Evolutionary conservation across 129 eudicot genomes (phyloP).

Genomic region (Saussurea involucrata): DNA sequence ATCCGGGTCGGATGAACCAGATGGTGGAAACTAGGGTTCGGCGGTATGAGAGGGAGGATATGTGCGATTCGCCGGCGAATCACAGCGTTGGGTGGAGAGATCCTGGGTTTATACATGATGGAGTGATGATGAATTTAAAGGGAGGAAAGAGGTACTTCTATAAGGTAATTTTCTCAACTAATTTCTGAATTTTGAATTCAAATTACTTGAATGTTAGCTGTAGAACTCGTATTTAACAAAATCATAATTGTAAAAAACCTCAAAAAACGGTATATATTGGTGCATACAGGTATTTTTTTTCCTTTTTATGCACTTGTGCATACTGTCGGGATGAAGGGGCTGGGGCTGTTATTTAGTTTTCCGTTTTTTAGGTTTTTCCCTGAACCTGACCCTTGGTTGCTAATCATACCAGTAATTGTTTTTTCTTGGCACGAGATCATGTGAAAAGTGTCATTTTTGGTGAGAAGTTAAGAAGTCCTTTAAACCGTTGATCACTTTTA

Average conservation of each 20-base stretch:
- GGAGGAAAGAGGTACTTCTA: slow-evolving; percentile 68
- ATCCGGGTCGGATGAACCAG: slow-evolving; percentile 30
- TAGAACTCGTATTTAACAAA: neutral
- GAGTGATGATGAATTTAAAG: slow-evolving; percentile 59
- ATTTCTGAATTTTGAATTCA: neutral
- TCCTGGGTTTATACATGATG: slow-evolving; percentile 88
- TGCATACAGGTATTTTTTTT: no score
- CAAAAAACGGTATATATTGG: no score
- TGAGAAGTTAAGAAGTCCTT: no score
- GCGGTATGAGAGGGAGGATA: slow-evolving; percentile 85
- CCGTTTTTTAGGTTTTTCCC: no score
- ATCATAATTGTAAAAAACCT: neutral
- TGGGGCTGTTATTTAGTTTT: no score
- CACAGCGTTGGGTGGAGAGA: slow-evolving; percentile 90
- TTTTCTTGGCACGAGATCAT: no score
- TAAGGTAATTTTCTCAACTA: slow-evolving; percentile 50
- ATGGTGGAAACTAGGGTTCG: slow-evolving; percentile 43
- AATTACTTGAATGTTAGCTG: neutral
- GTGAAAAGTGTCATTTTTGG: no score
- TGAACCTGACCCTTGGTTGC: no score
- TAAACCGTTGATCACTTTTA: no score
- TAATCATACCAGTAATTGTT: neutral
- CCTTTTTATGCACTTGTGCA: no score
- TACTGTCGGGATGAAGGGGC: no score
- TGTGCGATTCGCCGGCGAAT: slow-evolving; percentile 94